These are phyloP conservation scores for Eimeria sp. DNA, from an alignment of 169 alveolate species.

Conservation along the genomic window DNA sequence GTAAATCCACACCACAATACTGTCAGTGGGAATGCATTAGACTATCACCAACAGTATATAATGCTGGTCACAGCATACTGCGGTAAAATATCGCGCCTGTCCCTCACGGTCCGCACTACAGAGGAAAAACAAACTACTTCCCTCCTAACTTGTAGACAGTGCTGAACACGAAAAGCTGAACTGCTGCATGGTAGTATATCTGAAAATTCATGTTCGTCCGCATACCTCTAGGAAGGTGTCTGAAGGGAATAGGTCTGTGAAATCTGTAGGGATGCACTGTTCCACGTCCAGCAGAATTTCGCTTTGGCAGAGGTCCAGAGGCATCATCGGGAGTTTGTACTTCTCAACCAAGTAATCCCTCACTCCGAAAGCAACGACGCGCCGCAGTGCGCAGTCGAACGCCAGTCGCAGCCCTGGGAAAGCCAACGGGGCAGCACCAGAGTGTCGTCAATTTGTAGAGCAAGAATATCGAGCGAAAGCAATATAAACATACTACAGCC, in stretches of 20 bases:
- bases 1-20: slow-evolving; percentile 6
- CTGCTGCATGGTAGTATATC: too few relatives aligned
- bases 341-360: slow-evolving; percentile 59
- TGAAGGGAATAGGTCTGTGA: slow-evolving; percentile 46
- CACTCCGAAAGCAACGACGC: slow-evolving; percentile 56
- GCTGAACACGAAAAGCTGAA: too few relatives aligned
- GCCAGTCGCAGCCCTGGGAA: slow-evolving; percentile 54
- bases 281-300: slow-evolving; percentile 41
- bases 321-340: slow-evolving; percentile 56
- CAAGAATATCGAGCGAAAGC: background rate
- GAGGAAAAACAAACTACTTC: background rate
- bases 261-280: slow-evolving; percentile 54
- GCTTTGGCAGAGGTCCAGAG: slow-evolving; percentile 52
- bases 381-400: slow-evolving; percentile 60
- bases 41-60: background rate
- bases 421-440: background rate
- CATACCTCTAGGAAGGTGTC: slow-evolving; percentile 34
- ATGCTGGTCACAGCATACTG: too few relatives aligned
- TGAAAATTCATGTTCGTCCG: background rate
- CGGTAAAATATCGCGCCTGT: background rate
- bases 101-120: background rate
- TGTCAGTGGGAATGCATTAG: background rate
- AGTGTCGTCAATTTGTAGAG: background rate
- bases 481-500: background rate
- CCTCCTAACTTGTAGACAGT: background rate